phyloP scores from a whole-genome alignment of 1,139 yeast species.

The Debaryomyces fabryi region DNA sequence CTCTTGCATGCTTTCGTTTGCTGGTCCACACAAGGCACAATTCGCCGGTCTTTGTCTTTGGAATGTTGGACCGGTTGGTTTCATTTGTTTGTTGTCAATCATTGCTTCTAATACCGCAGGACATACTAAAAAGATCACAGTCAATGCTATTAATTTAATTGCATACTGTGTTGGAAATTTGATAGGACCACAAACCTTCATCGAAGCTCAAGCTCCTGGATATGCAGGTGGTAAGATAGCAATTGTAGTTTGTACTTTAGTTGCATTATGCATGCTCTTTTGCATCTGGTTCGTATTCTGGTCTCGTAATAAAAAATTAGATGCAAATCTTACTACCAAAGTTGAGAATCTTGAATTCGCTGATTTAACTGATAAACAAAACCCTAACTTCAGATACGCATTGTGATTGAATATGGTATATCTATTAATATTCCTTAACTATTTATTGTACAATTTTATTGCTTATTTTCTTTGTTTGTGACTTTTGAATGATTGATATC shows the following conservation, averaged over 20 bases:
- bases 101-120: conserved; percentile 68
- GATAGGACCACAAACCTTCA: conserved; percentile 71
- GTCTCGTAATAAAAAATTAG: conserved; percentile 6
- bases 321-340: conserved; percentile 12
- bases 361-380: conserved; percentile 24
- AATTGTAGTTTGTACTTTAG: conserved; percentile 29
- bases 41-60: conserved; percentile 31
- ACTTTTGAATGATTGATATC: no score
- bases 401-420: neutral
- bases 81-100: conserved; percentile 50
- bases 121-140: conserved; percentile 64
- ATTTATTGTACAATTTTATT: no score
- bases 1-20: conserved; percentile 49
- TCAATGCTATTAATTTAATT: conserved; percentile 59
- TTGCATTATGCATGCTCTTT: conserved; percentile 1
- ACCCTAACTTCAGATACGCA: conserved; percentile 17
- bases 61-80: conserved; percentile 38
- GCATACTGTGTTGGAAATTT: conserved; percentile 71
- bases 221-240: conserved; percentile 48
- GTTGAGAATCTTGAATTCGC: conserved; percentile 18
- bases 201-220: conserved; percentile 52
- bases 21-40: conserved; percentile 27
- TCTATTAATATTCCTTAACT: no score
- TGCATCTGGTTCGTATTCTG: conserved; percentile 7
- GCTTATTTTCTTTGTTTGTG: no score